Conservation (phyloP, 768 basidiomycete genomes). For the Phlebiopsis gigantea region DNA sequence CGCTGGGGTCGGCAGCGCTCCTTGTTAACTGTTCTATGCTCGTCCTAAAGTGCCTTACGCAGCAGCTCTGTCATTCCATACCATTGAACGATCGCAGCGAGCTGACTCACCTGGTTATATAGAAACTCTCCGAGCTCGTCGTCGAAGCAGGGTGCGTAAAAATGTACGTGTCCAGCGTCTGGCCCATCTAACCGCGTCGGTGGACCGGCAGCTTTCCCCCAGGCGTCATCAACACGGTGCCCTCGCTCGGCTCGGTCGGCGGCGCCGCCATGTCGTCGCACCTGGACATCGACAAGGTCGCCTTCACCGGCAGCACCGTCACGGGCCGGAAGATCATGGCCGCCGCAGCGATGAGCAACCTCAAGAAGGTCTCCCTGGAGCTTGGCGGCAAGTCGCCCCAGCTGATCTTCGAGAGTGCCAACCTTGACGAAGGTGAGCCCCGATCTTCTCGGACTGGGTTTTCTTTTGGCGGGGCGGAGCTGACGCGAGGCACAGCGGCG, state of each 20-base stretch:
- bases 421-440: conserved; percentile 73
- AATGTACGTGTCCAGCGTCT: not conserved
- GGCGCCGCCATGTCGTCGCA: conserved; percentile 84
- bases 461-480: not conserved
- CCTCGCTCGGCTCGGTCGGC: conserved; percentile 75
- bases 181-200: not conserved
- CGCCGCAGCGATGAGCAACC: conserved; percentile 87
- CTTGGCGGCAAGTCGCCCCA: conserved; percentile 92
- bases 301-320: conserved; percentile 89
- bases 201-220: conserved; percentile 69
- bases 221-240: conserved; percentile 86
- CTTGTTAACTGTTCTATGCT: too few species aligned
- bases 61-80: not conserved
- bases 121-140: conserved; percentile 81
- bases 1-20: too few species aligned
- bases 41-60: not conserved
- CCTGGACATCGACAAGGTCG: conserved; percentile 86
- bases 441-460: not conserved
- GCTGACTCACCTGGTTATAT: conserved; percentile 3
- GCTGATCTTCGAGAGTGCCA: conserved; percentile 85
- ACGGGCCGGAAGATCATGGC: conserved; percentile 90
- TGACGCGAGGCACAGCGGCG: conserved; percentile 45
- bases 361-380: conserved; percentile 96
- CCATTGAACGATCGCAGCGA: not conserved
- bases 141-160: conserved; percentile 72